These are phyloP conservation scores for Borovskyia barvae DNA, from an alignment of 208 protist species.

Conservation along the genomic window DNA sequence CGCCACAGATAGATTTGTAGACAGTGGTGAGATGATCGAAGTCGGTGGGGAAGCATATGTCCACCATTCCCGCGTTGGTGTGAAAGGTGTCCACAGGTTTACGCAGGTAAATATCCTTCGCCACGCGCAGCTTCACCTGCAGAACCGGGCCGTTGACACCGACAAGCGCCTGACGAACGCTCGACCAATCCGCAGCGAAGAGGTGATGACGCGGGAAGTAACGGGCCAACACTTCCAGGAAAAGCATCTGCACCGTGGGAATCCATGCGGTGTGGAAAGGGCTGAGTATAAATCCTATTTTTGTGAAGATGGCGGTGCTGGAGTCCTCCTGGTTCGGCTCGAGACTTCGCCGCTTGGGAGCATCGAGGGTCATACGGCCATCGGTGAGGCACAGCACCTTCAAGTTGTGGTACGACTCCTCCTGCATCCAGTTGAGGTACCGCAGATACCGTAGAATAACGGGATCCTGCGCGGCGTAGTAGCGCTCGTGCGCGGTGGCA, in stretches of 20 bases:
- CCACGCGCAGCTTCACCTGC: constrained; percentile 81
- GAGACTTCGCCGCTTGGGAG: constrained; percentile 46
- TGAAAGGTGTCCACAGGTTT: constrained; percentile 53
- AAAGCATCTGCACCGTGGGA: constrained; percentile 74
- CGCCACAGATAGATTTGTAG: constrained; percentile 67
- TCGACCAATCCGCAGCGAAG: constrained; percentile 72
- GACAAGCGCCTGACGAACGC: constrained; percentile 56
- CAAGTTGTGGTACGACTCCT: constrained; percentile 82
- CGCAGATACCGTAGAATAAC: constrained; percentile 83
- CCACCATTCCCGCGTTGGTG: constrained; percentile 78
- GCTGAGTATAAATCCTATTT: constrained; percentile 71
- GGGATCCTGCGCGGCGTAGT: constrained; percentile 62
- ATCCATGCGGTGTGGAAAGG: constrained; percentile 76
- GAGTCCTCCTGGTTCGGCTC: constrained; percentile 61
- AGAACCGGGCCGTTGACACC: constrained; percentile 78
- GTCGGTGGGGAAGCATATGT: constrained; percentile 89
- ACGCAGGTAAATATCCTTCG: constrained; percentile 76
- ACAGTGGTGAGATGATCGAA: constrained; percentile 70
- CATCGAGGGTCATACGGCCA: constrained; percentile 75
- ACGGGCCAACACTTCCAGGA: constrained; percentile 68
- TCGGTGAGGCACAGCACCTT: constrained; percentile 83
- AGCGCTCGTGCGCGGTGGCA: constrained; percentile 65
- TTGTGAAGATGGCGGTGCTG: constrained; percentile 48
- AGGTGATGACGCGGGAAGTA: constrained; percentile 86
- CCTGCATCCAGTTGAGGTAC: constrained; percentile 85